These are phyloP conservation scores for Pythium plurisporium DNA, from an alignment of 352 stramenopile species.

Conservation along the genomic window DNA sequence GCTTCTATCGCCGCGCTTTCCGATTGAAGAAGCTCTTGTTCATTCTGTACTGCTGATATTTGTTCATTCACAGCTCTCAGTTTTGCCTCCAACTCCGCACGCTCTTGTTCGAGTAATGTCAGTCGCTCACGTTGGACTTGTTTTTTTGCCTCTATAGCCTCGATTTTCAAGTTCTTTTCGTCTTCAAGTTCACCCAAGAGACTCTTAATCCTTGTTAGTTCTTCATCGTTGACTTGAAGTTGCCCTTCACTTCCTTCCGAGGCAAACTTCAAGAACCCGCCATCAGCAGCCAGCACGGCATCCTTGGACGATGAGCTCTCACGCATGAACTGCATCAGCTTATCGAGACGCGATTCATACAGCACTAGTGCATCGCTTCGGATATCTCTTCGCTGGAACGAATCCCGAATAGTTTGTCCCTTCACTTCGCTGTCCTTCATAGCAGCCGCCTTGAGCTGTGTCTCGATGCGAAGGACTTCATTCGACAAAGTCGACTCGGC, in stretches of 20 bases:
- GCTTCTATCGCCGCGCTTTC: constrained; percentile 43
- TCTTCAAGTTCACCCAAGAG: constrained; percentile 28
- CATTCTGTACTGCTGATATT: constrained; percentile 33
- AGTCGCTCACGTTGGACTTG: too few species aligned
- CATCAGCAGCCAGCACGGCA: background rate
- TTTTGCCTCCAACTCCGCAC: constrained; percentile 53
- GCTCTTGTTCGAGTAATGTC: constrained; percentile 31
- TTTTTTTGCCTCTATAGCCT: constrained; percentile 9
- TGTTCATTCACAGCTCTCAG: constrained; percentile 42
- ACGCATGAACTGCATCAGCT: background rate
- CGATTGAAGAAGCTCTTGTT: constrained; percentile 41
- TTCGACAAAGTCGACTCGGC: constrained; percentile 36
- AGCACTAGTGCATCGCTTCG: constrained; percentile 59
- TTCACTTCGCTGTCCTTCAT: constrained; percentile 51
- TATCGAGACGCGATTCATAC: constrained; percentile 37
- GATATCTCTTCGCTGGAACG: constrained; percentile 71
- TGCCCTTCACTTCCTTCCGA: background rate
- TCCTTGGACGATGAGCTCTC: background rate
- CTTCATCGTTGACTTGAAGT: constrained; percentile 3
- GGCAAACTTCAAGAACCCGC: background rate
- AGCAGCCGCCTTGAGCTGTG: constrained; percentile 31
- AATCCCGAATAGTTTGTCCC: constrained; percentile 70
- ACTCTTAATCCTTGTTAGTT: constrained; percentile 11
- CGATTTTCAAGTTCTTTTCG: constrained; percentile 30
- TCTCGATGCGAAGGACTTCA: constrained; percentile 51